Percentiles rank a stretch among this genome's conserved stretches.
Conservation (phyloP, 768 basidiomycete genomes). For the Lepiota brunneoincarnata region DNA sequence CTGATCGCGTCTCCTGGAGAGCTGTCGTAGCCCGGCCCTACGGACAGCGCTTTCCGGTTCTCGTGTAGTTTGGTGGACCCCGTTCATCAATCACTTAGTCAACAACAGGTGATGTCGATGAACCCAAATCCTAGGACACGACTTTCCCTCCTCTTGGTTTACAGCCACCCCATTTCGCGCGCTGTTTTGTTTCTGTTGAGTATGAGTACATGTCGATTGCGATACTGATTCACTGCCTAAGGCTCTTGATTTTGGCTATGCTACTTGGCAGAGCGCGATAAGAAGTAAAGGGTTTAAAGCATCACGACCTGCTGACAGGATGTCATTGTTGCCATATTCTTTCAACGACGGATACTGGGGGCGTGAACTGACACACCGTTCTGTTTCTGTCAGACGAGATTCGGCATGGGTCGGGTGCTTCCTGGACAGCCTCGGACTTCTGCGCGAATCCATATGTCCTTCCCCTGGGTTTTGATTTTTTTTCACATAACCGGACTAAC, state of each 20-base stretch:
- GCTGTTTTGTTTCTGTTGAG: too few species aligned
- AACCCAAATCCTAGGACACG: too few species aligned
- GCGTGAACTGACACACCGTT: background rate
- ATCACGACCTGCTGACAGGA: background rate
- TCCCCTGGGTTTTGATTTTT: background rate
- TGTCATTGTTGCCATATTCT: slow-evolving; percentile 8
- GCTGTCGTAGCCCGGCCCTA: slow-evolving; percentile 4
- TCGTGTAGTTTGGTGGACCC: background rate
- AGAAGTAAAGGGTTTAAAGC: background rate
- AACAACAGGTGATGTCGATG: too few species aligned
- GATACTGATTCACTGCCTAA: too few species aligned
- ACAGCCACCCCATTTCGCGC: too few species aligned
- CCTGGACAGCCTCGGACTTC: background rate
- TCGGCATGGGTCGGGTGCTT: background rate
- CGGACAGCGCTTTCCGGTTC: background rate
- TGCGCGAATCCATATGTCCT: too few species aligned
- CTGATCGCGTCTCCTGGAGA: slow-evolving; percentile 6
- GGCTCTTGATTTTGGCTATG: background rate
- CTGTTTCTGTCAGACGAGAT: background rate
- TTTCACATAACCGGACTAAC: background rate
- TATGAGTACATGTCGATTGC: too few species aligned
- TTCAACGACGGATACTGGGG: background rate
- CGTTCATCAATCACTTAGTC: slow-evolving; percentile 7
- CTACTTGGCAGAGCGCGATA: too few species aligned
- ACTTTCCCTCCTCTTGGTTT: too few species aligned